A percentile compares a stretch with the other conserved stretches of the same genome.
phyloP scores from a whole-genome alignment of 106 monocot species.

The Apostasia ramifera region DNA sequence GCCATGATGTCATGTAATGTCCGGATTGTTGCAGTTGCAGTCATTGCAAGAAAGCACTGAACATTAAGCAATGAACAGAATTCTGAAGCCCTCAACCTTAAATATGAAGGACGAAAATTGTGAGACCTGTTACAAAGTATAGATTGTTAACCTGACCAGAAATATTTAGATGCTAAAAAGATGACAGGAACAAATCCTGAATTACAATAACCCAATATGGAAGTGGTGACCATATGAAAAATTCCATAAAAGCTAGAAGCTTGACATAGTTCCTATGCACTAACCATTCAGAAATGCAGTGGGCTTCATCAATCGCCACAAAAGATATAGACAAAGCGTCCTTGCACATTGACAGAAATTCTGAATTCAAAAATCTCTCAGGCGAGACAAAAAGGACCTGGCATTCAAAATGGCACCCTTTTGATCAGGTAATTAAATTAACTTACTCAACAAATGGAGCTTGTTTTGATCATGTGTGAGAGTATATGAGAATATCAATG shows the following conservation, averaged over 20 bases:
- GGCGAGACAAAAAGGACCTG: constrained; percentile 98
- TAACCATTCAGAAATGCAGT: constrained; percentile 99
- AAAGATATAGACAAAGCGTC: constrained; percentile 58
- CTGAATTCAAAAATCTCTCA: constrained; percentile 78
- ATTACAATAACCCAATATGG: background rate
- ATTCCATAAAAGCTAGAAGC: background rate
- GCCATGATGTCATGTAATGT: constrained; percentile 62
- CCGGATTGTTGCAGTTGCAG: constrained; percentile 84
- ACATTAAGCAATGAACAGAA: constrained; percentile 53
- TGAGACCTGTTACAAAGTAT: constrained; percentile 67
- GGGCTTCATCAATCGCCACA: constrained; percentile 95
- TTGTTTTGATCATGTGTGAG: no score
- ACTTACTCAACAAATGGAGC: background rate
- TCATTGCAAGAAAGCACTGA: constrained; percentile 89
- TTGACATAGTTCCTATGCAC: constrained; percentile 6
- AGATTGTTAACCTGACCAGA: background rate
- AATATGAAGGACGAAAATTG: constrained; percentile 94
- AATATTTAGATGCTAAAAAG: background rate
- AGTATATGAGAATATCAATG: no score
- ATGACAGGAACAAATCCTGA: background rate
- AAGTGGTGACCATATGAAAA: background rate
- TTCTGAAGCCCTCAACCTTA: constrained; percentile 73
- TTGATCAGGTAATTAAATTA: background rate
- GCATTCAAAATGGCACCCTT: background rate
- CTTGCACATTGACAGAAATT: constrained; percentile 52